Evolutionary conservation across 1,139 yeast genomes (phyloP).

Genomic region (Citeromyces hawaiiensis): DNA sequence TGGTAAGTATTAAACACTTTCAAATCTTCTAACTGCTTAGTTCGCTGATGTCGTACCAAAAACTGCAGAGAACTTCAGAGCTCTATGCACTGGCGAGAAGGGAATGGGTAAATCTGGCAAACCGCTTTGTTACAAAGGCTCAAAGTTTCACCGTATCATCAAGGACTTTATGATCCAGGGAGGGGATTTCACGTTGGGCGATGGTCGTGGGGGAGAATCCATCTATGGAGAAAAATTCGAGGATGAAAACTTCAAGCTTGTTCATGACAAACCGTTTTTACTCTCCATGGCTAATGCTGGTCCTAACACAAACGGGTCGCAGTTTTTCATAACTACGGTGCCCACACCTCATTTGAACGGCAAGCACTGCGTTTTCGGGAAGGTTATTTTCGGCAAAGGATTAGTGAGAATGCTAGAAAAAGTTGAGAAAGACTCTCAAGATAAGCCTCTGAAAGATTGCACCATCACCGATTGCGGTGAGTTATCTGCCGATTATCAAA

Average conservation of each 20-base stretch:
- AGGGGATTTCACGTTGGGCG: conserved; percentile 85
- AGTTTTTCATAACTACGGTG: conserved; percentile 76
- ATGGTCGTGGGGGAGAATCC: conserved; percentile 92
- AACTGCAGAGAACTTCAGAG: conserved; percentile 88
- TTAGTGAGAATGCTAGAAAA: conserved; percentile 69
- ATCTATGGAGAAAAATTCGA: conserved; percentile 93
- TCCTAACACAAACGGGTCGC: conserved; percentile 91
- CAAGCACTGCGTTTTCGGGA: conserved; percentile 94
- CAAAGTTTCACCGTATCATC: conserved; percentile 85
- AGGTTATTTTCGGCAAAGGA: conserved; percentile 72
- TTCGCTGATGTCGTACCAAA: conserved; percentile 77
- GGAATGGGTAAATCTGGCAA: conserved; percentile 54
- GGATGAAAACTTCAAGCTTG: conserved; percentile 72
- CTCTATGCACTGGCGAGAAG: conserved; percentile 81
- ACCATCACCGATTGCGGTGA: conserved; percentile 72
- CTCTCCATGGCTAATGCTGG: conserved; percentile 97
- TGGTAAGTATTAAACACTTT: conserved; percentile 14
- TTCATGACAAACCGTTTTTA: conserved; percentile 76
- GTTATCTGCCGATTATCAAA: conserved; percentile 28
- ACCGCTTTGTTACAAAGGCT: conserved; percentile 64
- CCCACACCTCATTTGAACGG: conserved; percentile 70
- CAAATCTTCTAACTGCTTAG: conserved; percentile 2
- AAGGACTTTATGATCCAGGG: conserved; percentile 91
- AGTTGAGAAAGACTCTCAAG: conserved; percentile 45
- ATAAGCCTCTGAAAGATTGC: conserved; percentile 54